Evolutionary conservation across 495 filamentous ascomycete genomes (phyloP), one percentile per base, ranked within the genome.

Genomic region (Filosporella fistucella): DNA sequence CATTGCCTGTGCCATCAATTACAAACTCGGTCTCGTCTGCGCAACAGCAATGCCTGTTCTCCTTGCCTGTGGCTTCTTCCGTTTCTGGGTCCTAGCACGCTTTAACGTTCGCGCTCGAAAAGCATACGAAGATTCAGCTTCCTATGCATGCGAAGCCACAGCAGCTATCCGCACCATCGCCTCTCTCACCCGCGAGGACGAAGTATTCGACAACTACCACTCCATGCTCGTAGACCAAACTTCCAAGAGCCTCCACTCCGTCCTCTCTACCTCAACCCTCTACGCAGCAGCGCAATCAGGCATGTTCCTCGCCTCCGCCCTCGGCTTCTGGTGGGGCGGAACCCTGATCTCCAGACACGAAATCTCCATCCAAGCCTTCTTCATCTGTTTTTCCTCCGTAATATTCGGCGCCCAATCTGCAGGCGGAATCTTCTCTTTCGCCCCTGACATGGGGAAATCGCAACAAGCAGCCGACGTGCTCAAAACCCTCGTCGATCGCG

Each of bases 391-490:
- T 12, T 66, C 77, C 0, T 76, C 80, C 0, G 67, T 85, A 20
- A 69, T 87, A 8, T 74, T 76, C 12, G 77, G 73, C 18, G 78
- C 78, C 0, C 82, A 84, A 52, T 71, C 74, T 4, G 79, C 76
- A 47, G 77, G 78, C 0, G 42, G 36, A 8, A 18, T 52, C 1
- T 80, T 84, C 55, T 75, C 83, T 64, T 84, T 83, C 51, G 73
- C 42, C 3, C 25, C 42, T 18, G 42, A 45, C 40, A 91, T 91
- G 84, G 85, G 86, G 35, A 90, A 91, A 58, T 86, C 88, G 1
- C 85, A 84, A 57, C 76, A 84, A 30, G 86, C 88, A 1, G 88
- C 88, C 12, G 65, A 70, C 5, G 73, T 84, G 42, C 78, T 91
- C 43, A 86, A 87, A 55, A 75, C 62, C 3, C 68, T 94, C 13